Base-by-base conservation (phyloP, 1,284 basidiomycete genomes). In the Meripilus lineatus region DNA sequence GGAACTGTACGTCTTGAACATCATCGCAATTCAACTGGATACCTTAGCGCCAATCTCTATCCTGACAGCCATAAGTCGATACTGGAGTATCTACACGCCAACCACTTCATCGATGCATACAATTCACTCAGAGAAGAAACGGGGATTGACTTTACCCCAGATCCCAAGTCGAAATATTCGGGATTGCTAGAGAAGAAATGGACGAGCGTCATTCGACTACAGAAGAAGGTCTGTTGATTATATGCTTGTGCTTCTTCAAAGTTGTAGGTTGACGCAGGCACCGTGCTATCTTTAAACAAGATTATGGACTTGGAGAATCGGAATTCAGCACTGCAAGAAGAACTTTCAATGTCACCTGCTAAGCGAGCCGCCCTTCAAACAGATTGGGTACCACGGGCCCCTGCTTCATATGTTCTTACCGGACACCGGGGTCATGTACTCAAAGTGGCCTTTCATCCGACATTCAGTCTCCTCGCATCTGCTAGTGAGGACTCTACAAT, bases 171-270 rank as follows among this genome's bases (percentile, higher is more conserved):
- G 39, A 88, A 88, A 58, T 89, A 83, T 59, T 80, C 82, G 1
- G 91, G 90, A 0, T 68, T 95, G 47, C 67, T 95, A 48, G 92
- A 92, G 70, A 94, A 93, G 80, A 95, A 95, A 64, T 95, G 92
- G 92, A 93, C 90, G 21, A 88, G 85, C 58, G 89, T 94, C 18
- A 93, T 95, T 49, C 75, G 92, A 49, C 63, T 95, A 57, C 93
- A 95, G 71, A 92, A 93, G 73, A 94, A 94, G 82, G 90, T 87
- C 51, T 50, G 70, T 54, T 42, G 37, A 10, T 17, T 15, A 2
- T 38, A 20, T 15, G 18, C 24, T 36, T 30, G 20, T 24, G 18
- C 20, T 35, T n/a, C n/a, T 30, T 41, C 53, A 18, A 40, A 34
- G 44, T 48, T 22, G 25, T 28, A 17, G 24, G 22, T 48, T 17